phyloP scores from a whole-genome alignment of 176 grass and related monocot genomes.

The Calamus simplicifolius region DNA sequence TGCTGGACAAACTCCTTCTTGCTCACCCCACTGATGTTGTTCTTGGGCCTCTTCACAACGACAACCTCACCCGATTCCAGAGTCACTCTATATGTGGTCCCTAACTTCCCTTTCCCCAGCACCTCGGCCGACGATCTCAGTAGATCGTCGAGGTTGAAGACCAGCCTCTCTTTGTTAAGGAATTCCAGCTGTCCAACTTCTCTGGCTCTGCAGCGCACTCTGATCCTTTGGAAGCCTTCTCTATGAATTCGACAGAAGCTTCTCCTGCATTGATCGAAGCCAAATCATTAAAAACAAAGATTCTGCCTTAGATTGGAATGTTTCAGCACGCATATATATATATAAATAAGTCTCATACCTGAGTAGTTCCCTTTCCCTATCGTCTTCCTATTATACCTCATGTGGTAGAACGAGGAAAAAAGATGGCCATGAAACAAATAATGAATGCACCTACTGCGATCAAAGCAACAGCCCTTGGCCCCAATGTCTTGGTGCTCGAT shows the following conservation, averaged over 20 bases:
- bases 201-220: slow-evolving; percentile 14
- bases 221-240: slow-evolving; percentile 32
- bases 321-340: too few relatives aligned
- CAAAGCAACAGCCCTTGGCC: slow-evolving; percentile 37
- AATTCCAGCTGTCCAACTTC: slow-evolving; percentile 30
- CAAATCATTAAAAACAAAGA: too few relatives aligned
- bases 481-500: slow-evolving; percentile 1
- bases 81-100: slow-evolving; percentile 68
- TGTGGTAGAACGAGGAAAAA: slow-evolving; percentile 44
- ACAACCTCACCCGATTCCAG: slow-evolving; percentile 30
- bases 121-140: slow-evolving; percentile 67
- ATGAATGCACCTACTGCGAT: slow-evolving; percentile 34
- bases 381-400: slow-evolving; percentile 29
- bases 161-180: slow-evolving; percentile 36
- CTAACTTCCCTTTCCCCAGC: slow-evolving; percentile 66
- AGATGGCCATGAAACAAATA: slow-evolving; percentile 41
- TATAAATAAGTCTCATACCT: slow-evolving; percentile 27
- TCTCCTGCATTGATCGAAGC: not conserved
- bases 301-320: too few relatives aligned
- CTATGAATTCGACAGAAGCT: slow-evolving; percentile 29
- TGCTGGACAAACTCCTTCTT: slow-evolving; percentile 70
- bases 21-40: slow-evolving; percentile 45
- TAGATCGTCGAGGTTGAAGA: slow-evolving; percentile 55
- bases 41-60: slow-evolving; percentile 79
- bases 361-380: slow-evolving; percentile 29